A percentile compares a stretch with the other conserved stretches of the same genome.
phyloP scores from a whole-genome alignment of 495 filamentous ascomycete species.

The Halenospora varia region DNA sequence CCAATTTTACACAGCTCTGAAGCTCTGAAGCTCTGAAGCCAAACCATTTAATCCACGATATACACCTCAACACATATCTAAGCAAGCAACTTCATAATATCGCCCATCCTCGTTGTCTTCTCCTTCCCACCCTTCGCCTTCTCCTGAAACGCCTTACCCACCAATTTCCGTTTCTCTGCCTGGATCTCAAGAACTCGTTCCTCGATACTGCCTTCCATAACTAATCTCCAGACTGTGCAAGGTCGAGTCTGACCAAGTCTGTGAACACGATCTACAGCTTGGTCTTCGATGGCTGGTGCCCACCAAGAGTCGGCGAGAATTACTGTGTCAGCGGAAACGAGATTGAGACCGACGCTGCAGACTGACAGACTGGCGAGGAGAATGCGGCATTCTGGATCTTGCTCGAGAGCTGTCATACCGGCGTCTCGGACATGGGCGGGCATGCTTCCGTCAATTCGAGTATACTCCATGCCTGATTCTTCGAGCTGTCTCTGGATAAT shows the following conservation, averaged over 20 bases:
- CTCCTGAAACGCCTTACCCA: slow-evolving; percentile 72
- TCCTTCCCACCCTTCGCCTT: slow-evolving; percentile 21
- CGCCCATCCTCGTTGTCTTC: slow-evolving; percentile 27
- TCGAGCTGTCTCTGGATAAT: slow-evolving; percentile 70
- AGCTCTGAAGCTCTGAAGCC: no score
- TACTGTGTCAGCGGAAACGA: slow-evolving; percentile 84
- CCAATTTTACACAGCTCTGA: no score
- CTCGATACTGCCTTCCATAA: slow-evolving; percentile 84
- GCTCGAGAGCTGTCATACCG: slow-evolving; percentile 61
- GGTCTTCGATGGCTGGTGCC: slow-evolving; percentile 85
- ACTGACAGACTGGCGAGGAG: slow-evolving; percentile 81
- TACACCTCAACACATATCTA: no score
- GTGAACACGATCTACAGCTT: slow-evolving; percentile 89
- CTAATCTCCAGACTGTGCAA: slow-evolving; percentile 74
- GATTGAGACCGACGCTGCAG: slow-evolving; percentile 83
- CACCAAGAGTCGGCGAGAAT: slow-evolving; percentile 87
- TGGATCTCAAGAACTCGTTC: slow-evolving; percentile 82
- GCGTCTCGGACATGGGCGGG: slow-evolving; percentile 59
- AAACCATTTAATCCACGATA: no score
- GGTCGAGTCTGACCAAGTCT: slow-evolving; percentile 77
- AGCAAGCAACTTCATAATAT: slow-evolving; percentile 24
- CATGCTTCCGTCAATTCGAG: slow-evolving; percentile 85
- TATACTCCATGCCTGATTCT: slow-evolving; percentile 56
- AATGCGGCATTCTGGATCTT: slow-evolving; percentile 66
- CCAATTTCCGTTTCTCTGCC: slow-evolving; percentile 73